Percentiles rank a stretch among this genome's conserved stretches.
phyloP scores from a whole-genome alignment of 1,139 yeast genomes.

The Hansenula sp. region DNA sequence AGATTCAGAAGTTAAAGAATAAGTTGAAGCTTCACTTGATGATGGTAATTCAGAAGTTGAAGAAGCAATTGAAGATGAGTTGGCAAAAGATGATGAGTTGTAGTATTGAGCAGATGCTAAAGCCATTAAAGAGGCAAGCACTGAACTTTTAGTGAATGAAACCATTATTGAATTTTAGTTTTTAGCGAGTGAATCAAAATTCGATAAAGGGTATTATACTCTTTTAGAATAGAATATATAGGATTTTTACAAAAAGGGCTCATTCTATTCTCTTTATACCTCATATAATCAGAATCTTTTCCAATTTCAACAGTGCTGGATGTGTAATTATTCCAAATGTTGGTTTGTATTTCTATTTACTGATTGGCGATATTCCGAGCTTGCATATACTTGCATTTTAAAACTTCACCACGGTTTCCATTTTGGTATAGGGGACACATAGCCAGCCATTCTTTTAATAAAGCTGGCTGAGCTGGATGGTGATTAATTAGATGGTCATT shows the following conservation, averaged over 20 bases:
- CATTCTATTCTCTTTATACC: too few species aligned
- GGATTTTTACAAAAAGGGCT: background rate
- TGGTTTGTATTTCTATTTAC: too few species aligned
- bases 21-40: conserved; percentile 10
- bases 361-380: too few species aligned
- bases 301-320: too few species aligned
- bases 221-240: background rate
- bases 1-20: conserved; percentile 11
- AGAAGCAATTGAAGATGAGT: background rate
- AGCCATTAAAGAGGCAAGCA: conserved; percentile 17
- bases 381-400: too few species aligned
- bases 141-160: conserved; percentile 15
- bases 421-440: too few species aligned
- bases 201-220: background rate
- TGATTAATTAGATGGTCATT: too few species aligned
- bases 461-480: too few species aligned
- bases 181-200: conserved; percentile 3
- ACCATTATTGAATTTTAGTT: conserved; percentile 9
- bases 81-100: conserved; percentile 5
- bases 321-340: too few species aligned
- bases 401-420: too few species aligned
- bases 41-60: conserved; percentile 7
- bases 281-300: too few species aligned
- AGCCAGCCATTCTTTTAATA: too few species aligned
- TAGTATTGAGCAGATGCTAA: conserved; percentile 21